Base-by-base conservation (phyloP, 2,329 filamentous ascomycete genomes). In the Penicillium freii region DNA sequence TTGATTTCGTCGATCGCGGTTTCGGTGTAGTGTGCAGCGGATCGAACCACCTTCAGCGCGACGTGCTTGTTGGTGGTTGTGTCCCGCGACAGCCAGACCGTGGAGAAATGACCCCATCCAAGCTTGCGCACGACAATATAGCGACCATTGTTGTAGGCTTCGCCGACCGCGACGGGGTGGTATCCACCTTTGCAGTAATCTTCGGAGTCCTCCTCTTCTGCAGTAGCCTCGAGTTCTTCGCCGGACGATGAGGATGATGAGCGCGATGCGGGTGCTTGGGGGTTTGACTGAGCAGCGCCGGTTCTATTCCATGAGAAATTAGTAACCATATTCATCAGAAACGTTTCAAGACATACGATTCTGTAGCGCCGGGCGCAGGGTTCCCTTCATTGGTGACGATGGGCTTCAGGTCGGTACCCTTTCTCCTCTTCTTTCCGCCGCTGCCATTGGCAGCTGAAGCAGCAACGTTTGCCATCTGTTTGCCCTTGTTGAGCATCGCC, bases 141-240 rank as follows among this genome's bases (percentile, higher is more conserved):
- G 79, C 91, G 93, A 67, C 91, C 92, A 74, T 97, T 91, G 75
- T 97, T 97, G 84, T 97, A 97, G 71, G 92, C 89, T 79, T 99
- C 94, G 69, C 94, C 94, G 59, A 97, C 89, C 69, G 87, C 84
- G 49, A 99, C 94, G 3, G 94, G 94, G 73, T 99, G 94, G 77
- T 97, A 99, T 60, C 94, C 94, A 70, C 94, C 94, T 79, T 97
- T 97, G 84, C 93, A 97, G 81, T 99, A 99, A 77, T 99, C 94
- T 78, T 97, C 93, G 47, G 91, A 96, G 77, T 99, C 94, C 78
- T 99, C 94, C 79, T 99, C 94, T 74, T 97, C 94, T 71, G 92
- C 93, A 39, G 93, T 96, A 73, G 94, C 92, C 70, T 97, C 92
- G 75, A 85, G 83, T 74, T 96, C 92, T 77, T 93, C 92, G 67